A percentile compares a stretch with the other conserved stretches of the same genome.
phyloP scores from a whole-genome alignment of 495 filamentous ascomycete genomes.

The Hypoxylon intermedium region DNA sequence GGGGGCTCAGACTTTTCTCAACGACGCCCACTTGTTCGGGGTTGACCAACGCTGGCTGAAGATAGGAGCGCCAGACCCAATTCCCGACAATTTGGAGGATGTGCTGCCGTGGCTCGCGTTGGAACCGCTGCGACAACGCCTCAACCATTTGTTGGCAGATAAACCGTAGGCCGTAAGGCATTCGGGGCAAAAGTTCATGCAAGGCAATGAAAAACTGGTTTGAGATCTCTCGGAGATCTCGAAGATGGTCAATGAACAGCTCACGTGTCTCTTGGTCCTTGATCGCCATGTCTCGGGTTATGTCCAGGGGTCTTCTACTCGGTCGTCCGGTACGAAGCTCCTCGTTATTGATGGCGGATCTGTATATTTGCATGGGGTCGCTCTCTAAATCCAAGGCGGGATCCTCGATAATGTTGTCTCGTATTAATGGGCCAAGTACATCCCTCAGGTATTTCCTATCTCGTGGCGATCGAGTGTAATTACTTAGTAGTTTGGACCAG shows the following conservation, averaged over 20 bases:
- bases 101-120: conserved; percentile 76
- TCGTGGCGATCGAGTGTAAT: conserved; percentile 88
- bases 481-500: conserved; percentile 84
- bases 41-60: conserved; percentile 83
- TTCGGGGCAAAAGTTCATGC: conserved; percentile 81
- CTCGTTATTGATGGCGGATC: conserved; percentile 93
- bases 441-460: conserved; percentile 92
- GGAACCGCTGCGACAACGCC: conserved; percentile 74
- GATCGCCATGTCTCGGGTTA: conserved; percentile 90
- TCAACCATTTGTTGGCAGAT: conserved; percentile 88
- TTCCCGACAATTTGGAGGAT: conserved; percentile 84
- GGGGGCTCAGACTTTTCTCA: conserved; percentile 83
- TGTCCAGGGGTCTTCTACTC: conserved; percentile 77
- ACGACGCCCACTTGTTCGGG: conserved; percentile 91
- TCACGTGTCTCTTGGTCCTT: conserved; percentile 89
- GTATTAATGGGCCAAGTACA: conserved; percentile 79
- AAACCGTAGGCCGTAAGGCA: conserved; percentile 94
- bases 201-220: conserved; percentile 84
- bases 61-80: conserved; percentile 93
- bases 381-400: conserved; percentile 91
- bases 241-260: conserved; percentile 89
- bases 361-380: conserved; percentile 97
- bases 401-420: conserved; percentile 89
- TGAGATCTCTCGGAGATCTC: conserved; percentile 89
- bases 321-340: conserved; percentile 89